phyloP scores from a whole-genome alignment of 1,284 basidiomycete species.

The Cryptococcus floricola region DNA sequence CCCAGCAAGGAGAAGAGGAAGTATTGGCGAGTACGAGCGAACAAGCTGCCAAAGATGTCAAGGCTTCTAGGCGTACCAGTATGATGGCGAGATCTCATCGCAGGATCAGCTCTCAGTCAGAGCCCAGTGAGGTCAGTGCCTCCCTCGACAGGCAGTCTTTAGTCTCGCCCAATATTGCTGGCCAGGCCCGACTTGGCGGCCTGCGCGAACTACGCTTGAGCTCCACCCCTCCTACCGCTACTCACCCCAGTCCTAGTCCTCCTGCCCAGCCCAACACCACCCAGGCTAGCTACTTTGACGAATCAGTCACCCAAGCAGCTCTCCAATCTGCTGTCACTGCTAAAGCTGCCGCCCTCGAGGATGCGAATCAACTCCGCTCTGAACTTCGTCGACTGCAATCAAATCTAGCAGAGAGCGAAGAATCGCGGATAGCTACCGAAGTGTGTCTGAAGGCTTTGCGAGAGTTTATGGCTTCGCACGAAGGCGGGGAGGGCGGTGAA shows the following conservation, averaged over 20 bases:
- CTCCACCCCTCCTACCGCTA: constrained; percentile 7
- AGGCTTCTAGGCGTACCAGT: constrained; percentile 10
- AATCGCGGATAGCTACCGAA: constrained; percentile 82
- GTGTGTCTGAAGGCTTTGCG: constrained; percentile 73
- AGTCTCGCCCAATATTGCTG: constrained; percentile 4
- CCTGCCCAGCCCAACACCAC: constrained; percentile 1
- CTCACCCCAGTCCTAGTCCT: constrained; percentile 6
- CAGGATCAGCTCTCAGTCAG: constrained; percentile 19
- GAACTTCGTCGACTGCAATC: constrained; percentile 60
- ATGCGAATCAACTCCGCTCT: constrained; percentile 59
- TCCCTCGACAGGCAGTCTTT: background rate
- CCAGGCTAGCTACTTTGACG: constrained; percentile 15
- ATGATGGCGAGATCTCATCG: constrained; percentile 16
- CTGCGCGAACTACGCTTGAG: constrained; percentile 41
- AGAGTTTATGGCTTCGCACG: constrained; percentile 64
- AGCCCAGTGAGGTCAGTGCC: constrained; percentile 11
- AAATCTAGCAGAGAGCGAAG: constrained; percentile 69
- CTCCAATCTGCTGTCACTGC: background rate
- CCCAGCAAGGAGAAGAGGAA: background rate
- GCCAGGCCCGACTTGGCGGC: constrained; percentile 17
- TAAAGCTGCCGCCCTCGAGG: constrained; percentile 29
- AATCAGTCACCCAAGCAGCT: constrained; percentile 1
- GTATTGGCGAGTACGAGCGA: background rate
- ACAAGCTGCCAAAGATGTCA: constrained; percentile 6
- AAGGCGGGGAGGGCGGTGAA: constrained; percentile 2